Evolutionary conservation across 23 red algal genomes (phyloP), one percentile per base, ranked within the genome.

Genomic region (Porphyridium purpureum): DNA sequence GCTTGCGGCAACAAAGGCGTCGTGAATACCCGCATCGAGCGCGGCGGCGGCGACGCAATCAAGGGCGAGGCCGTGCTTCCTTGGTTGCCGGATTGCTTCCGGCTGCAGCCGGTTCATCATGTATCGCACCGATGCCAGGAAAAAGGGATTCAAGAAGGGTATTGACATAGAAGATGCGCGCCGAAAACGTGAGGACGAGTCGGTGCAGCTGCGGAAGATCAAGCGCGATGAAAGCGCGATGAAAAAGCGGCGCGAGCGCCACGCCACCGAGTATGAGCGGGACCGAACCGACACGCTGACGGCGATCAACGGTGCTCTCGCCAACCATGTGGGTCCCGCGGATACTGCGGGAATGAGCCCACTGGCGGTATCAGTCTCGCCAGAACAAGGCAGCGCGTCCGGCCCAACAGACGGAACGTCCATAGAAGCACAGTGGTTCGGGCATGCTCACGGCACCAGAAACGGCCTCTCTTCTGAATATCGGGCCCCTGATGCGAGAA

Each of bases 201-300:
- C 69, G 17, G 88, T 95, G 21, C 70, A 77, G 58, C 81, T 95
- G 30, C 70, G 88, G 26, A 84, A 84, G 49, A 51, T 79, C 0
- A 95, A 95, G 53, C 74, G 88, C 22, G 88, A 95, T 35, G 88
- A 95, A 44, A 85, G 54, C 33, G 66, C 85, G 68, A 95, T 95
- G 88, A 95, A 95, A 59, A 82, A 83, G 55, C 76, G 86, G 49
- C 76, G 75, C 34, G 86, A 82, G 62, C 54, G 59, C 7, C 40
- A 70, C 17, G 55, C 35, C 49, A 22, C 34, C n/a, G 6, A 36
- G n/a, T 33, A 17, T 44, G 38, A 11, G 38, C 17, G 38, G 38
- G 38, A 44, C 11, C 38, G 38, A 2, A 4, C 6, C 2, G 2
- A 29, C 23, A 5, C 23, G 28, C 9, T 24, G 31, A 60, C 32